A percentile compares a stretch with the other conserved stretches of the same genome.
phyloP scores from a whole-genome alignment of 495 filamentous ascomycete species.

The Bryoglossum gracile region DNA sequence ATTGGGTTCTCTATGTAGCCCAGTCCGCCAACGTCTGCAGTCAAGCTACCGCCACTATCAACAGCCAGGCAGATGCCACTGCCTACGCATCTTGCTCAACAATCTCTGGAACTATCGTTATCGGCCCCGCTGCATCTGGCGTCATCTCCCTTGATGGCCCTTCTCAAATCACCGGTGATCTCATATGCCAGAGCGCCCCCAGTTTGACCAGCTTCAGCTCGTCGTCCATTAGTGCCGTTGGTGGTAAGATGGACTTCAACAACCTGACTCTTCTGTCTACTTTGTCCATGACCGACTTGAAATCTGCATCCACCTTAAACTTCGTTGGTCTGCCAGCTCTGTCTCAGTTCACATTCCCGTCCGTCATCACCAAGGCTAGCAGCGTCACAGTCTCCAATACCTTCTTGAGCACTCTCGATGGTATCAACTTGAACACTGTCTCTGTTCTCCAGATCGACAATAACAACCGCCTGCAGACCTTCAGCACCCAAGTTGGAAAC shows the following conservation, averaged over 20 bases:
- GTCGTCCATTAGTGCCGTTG: slow-evolving; percentile 40
- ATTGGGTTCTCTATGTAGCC: slow-evolving; percentile 25
- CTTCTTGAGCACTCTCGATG: slow-evolving; percentile 60
- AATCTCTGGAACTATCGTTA: slow-evolving; percentile 61
- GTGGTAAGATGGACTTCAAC: slow-evolving; percentile 57
- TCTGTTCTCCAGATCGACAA: slow-evolving; percentile 68
- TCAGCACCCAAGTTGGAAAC: slow-evolving; percentile 65
- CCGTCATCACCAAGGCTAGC: slow-evolving; percentile 50
- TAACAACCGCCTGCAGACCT: slow-evolving; percentile 61
- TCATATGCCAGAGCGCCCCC: slow-evolving; percentile 52
- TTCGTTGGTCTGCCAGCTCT: slow-evolving; percentile 71
- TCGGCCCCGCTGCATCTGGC: slow-evolving; percentile 46
- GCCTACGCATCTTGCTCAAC: slow-evolving; percentile 56
- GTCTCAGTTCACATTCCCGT: slow-evolving; percentile 55
- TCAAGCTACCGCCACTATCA: slow-evolving; percentile 49
- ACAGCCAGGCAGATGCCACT: slow-evolving; percentile 64
- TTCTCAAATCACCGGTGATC: slow-evolving; percentile 57
- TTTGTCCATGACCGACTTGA: slow-evolving; percentile 57
- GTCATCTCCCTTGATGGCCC: slow-evolving; percentile 50
- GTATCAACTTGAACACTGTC: slow-evolving; percentile 64
- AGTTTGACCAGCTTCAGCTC: slow-evolving; percentile 50
- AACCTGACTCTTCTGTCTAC: slow-evolving; percentile 57
- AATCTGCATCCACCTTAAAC: slow-evolving; percentile 52
- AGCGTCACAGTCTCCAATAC: slow-evolving; percentile 77
- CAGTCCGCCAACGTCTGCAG: slow-evolving; percentile 41